Conservation (phyloP, 768 basidiomycete genomes). For the Rubroboletus satanas region DNA sequence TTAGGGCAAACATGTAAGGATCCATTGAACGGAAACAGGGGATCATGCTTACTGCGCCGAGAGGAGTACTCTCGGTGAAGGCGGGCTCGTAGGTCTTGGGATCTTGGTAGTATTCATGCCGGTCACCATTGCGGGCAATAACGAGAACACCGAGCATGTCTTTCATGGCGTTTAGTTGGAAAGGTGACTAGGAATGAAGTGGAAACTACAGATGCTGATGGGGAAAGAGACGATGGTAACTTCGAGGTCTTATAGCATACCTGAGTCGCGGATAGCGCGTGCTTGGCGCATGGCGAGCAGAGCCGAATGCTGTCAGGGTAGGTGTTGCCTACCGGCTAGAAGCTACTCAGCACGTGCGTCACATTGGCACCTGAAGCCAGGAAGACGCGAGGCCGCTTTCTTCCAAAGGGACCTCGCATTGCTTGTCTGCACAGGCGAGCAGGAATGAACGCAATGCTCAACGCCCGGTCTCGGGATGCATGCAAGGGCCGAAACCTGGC, state of each 20-base stretch:
- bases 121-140: constrained; percentile 77
- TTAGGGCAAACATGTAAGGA: background rate
- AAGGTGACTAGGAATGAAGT: constrained; percentile 14
- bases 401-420: constrained; percentile 26
- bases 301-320: constrained; percentile 26
- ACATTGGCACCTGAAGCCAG: constrained; percentile 26
- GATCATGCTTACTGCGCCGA: constrained; percentile 56
- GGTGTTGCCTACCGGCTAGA: constrained; percentile 16
- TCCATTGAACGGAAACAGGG: background rate
- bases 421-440: constrained; percentile 28
- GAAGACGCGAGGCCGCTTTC: constrained; percentile 33
- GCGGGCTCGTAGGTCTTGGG: constrained; percentile 61
- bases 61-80: constrained; percentile 67
- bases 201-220: constrained; percentile 17
- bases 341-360: constrained; percentile 19
- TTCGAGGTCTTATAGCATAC: constrained; percentile 24
- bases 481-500: constrained; percentile 4
- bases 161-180: constrained; percentile 24
- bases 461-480: constrained; percentile 17
- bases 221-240: constrained; percentile 3
- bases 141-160: constrained; percentile 75
- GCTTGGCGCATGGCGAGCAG: constrained; percentile 26
- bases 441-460: constrained; percentile 27
- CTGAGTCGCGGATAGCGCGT: constrained; percentile 23
- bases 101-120: constrained; percentile 65